Conservation (phyloP, 2,329 filamentous ascomycete genomes). For the Biscogniauxia mediterranea region DNA sequence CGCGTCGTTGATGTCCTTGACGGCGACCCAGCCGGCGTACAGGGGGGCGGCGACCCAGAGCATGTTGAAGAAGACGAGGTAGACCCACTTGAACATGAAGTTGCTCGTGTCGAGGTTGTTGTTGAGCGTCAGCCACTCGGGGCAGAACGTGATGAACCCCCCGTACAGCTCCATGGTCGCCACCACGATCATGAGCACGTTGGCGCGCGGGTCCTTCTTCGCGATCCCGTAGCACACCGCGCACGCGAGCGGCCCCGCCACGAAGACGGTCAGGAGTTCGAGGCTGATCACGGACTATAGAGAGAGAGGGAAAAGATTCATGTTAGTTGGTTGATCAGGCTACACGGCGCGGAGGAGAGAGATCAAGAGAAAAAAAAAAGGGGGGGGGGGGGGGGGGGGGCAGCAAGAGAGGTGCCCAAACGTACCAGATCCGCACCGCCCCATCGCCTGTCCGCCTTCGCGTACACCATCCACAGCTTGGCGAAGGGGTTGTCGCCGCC, state of each 20-base stretch:
- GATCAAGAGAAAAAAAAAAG: constrained; percentile 2
- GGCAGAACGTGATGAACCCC: constrained; percentile 70
- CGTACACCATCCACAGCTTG: constrained; percentile 68
- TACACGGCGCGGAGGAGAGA: constrained; percentile 1
- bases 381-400: too few relatives aligned
- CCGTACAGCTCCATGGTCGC: constrained; percentile 67
- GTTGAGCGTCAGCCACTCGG: constrained; percentile 64
- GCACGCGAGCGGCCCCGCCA: constrained; percentile 58
- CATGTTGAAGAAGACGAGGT: constrained; percentile 67
- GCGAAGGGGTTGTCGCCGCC: constrained; percentile 54
- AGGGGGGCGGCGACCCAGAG: constrained; percentile 65
- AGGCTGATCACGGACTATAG: constrained; percentile 57
- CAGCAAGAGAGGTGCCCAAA: constrained; percentile 10
- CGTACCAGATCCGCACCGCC: constrained; percentile 58
- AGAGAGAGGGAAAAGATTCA: neutral
- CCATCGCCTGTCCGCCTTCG: constrained; percentile 62
- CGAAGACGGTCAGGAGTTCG: constrained; percentile 64
- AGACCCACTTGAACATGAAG: constrained; percentile 68
- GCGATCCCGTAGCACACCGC: constrained; percentile 61
- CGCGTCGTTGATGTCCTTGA: constrained; percentile 54
- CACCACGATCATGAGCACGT: constrained; percentile 62
- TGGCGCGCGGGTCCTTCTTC: constrained; percentile 51
- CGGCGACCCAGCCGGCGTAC: constrained; percentile 56
- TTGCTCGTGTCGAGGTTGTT: constrained; percentile 63
- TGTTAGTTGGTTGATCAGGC: neutral